A percentile compares a stretch with the other conserved stretches of the same genome.
phyloP scores from a whole-genome alignment of 1,284 basidiomycete genomes.

The Cryptococcus sp. region DNA sequence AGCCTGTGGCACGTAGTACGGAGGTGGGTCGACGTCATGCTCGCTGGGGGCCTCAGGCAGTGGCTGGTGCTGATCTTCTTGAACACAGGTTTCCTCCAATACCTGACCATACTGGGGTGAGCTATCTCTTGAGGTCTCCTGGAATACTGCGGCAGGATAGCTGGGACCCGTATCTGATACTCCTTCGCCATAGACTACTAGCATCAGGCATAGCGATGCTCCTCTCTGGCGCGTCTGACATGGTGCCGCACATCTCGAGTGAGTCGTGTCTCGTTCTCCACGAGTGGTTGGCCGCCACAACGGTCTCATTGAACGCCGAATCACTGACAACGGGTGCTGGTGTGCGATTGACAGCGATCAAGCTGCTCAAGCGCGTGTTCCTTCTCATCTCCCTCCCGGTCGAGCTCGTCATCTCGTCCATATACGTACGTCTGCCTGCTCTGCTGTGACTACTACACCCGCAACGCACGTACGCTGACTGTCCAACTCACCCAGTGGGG shows the following conservation, averaged over 20 bases:
- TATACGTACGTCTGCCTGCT: constrained; percentile 59
- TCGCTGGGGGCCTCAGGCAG: neutral
- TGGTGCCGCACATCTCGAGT: constrained; percentile 56
- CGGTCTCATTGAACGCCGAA: no score
- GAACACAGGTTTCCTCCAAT: constrained; percentile 63
- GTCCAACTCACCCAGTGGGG: constrained; percentile 33
- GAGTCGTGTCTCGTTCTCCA: constrained; percentile 25
- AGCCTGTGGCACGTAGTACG: constrained; percentile 22
- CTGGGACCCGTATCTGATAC: no score
- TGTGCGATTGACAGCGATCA: constrained; percentile 3
- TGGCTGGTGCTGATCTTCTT: neutral
- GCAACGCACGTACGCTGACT: neutral
- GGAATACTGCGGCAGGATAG: no score
- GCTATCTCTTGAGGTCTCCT: constrained; percentile 17
- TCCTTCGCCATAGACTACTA: constrained; percentile 52
- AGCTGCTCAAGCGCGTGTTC: constrained; percentile 56
- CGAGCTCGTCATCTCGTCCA: constrained; percentile 62
- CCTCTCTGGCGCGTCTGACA: constrained; percentile 54
- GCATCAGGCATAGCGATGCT: constrained; percentile 58
- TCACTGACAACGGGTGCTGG: neutral
- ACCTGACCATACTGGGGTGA: constrained; percentile 72
- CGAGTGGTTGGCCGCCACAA: no score
- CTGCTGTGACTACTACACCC: no score
- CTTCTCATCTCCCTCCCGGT: constrained; percentile 64
- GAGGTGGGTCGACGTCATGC: constrained; percentile 22